These are phyloP conservation scores for Cladosporium sp. DNA, from an alignment of 2,329 filamentous ascomycete genomes.

Conservation along the genomic window DNA sequence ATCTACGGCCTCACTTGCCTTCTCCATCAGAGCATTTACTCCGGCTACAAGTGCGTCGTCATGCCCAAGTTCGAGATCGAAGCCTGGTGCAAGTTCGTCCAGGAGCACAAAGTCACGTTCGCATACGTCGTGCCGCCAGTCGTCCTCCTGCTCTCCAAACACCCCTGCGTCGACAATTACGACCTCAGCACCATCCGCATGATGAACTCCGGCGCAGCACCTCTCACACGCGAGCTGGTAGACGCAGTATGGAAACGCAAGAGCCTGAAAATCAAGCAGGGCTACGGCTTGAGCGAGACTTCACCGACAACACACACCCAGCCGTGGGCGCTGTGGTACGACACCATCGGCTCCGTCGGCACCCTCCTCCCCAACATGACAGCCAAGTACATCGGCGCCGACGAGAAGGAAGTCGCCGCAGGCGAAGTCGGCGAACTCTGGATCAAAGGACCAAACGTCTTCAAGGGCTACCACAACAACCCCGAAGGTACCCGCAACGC, in stretches of 20 bases:
- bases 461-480: constrained; percentile 76
- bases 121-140: constrained; percentile 84
- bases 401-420: constrained; percentile 60
- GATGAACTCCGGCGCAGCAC: constrained; percentile 86
- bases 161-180: constrained; percentile 76
- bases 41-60: constrained; percentile 67
- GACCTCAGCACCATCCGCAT: constrained; percentile 77
- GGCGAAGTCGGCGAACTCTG: constrained; percentile 64
- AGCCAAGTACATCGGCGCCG: constrained; percentile 73
- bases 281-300: constrained; percentile 87
- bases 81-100: constrained; percentile 73
- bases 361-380: constrained; percentile 76
- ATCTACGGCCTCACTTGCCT: constrained; percentile 81
- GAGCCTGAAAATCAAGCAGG: constrained; percentile 82
- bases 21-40: constrained; percentile 67
- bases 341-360: constrained; percentile 76
- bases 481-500: constrained; percentile 69
- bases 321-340: constrained; percentile 73
- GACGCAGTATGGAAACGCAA: constrained; percentile 73
- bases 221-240: constrained; percentile 77
- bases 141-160: constrained; percentile 76
- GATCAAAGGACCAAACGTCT: constrained; percentile 78
- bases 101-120: constrained; percentile 74
- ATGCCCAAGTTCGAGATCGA: constrained; percentile 82
- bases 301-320: constrained; percentile 74